Base-by-base conservation (phyloP, 208 protist species). In the Trypanosomatidae sp. region DNA sequence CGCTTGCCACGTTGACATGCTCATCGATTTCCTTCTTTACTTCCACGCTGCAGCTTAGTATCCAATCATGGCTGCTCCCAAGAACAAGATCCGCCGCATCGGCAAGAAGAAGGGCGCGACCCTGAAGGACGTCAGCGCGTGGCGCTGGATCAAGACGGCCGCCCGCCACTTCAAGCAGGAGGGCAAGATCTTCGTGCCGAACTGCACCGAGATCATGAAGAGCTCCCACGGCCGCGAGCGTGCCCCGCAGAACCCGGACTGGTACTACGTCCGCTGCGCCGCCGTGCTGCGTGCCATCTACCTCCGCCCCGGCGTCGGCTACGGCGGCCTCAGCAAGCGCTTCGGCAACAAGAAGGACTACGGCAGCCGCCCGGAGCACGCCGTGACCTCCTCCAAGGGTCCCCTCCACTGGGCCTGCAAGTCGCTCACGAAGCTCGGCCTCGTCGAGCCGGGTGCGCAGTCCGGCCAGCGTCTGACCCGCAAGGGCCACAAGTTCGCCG, bases 221-320 rank as follows among this genome's bases (percentile, higher is more conserved):
- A 98, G 97, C 68, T 98, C 91, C 62, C 84, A 89, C 78, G 89
- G 92, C 80, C 98, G 98, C 88, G 98, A 99, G 85, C 92, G 98
- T 66, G 92, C 97, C 74, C 98, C 98, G 67, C 91, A 95, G 82
- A 97, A 99, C 90, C 88, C 94, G 71, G 98, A 99, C 91, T 99
- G 98, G 98, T 99, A 98, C 88, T 99, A 98, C 92, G 91, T 99
- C 84, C 97, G 98, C 78, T 92, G 88, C 80, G 98, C 98, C 66
- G 92, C 98, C 62, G 91, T 99, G 41, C 97, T 99, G 68, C 98
- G 98, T 86, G 94, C 97, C 76, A 86, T 99, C 71, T 99, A 99
- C 91, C 73, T 99, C 41, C 95, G 96, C 82, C 92, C 93, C 52
- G 95, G 95, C 73, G 89, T 93, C 33, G 98, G 98, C 82, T 98